Conservation (phyloP, 2,329 filamentous ascomycete genomes). For the Nemania abortiva region DNA sequence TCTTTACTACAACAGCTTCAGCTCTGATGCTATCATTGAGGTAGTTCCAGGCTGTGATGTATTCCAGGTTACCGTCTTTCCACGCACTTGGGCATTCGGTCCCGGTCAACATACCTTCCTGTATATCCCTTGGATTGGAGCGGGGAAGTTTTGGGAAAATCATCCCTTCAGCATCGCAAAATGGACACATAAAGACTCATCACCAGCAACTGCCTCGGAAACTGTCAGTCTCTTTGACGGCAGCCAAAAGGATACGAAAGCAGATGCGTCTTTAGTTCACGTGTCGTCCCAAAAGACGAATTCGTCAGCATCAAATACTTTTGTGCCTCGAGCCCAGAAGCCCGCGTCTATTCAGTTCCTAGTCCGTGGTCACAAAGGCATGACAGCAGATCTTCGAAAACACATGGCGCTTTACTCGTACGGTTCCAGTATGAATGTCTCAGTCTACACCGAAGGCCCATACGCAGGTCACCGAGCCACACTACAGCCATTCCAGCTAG, state of each 20-base stretch:
- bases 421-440: constrained; percentile 15
- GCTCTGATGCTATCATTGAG: constrained; percentile 31
- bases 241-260: not conserved
- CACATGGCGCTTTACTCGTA: constrained; percentile 23
- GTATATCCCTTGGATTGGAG: constrained; percentile 39
- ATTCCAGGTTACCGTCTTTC: constrained; percentile 38
- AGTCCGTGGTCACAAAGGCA: constrained; percentile 35
- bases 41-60: constrained; percentile 35
- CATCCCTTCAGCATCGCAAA: constrained; percentile 45
- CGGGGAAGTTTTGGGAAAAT: constrained; percentile 44
- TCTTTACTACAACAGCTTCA: constrained; percentile 40
- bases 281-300: not conserved
- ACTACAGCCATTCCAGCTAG: constrained; percentile 23
- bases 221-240: not conserved
- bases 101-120: constrained; percentile 40
- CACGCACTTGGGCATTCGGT: constrained; percentile 20
- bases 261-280: not conserved
- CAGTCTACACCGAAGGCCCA: constrained; percentile 38
- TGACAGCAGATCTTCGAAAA: constrained; percentile 31
- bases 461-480: constrained; percentile 36
- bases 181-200: constrained; percentile 22
- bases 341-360: constrained; percentile 27
- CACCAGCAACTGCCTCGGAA: not conserved
- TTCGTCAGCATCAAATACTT: not conserved
- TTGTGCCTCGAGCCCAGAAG: not conserved